These are phyloP conservation scores for Cladosporium phlei DNA, from an alignment of 2,329 filamentous ascomycete genomes.

Conservation along the genomic window DNA sequence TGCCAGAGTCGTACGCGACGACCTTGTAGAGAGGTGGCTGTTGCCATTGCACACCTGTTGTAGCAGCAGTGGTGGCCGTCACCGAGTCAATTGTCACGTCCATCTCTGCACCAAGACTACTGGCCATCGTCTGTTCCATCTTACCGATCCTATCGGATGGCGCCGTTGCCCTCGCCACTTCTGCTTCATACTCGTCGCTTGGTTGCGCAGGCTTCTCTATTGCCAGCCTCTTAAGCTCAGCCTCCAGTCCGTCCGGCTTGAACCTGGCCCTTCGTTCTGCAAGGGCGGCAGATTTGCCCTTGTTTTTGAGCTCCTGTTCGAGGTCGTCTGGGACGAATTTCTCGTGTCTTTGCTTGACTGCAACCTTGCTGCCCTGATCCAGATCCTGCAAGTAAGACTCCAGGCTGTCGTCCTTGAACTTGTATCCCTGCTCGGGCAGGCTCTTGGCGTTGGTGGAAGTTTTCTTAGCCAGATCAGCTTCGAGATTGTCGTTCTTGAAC, in stretches of 20 bases:
- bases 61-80: background rate
- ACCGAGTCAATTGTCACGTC: background rate
- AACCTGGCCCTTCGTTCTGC: background rate
- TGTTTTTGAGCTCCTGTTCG: background rate
- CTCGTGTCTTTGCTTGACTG: background rate
- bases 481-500: no score
- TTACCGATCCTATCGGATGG: conserved; percentile 2
- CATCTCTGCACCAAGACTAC: conserved; percentile 2
- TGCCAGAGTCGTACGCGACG: conserved; percentile 59
- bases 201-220: background rate
- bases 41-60: conserved; percentile 23
- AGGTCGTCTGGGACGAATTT: background rate
- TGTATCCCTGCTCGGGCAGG: conserved; percentile 6
- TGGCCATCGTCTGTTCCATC: conserved; percentile 6
- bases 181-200: conserved; percentile 9
- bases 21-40: conserved; percentile 54
- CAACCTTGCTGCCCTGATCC: background rate
- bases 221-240: conserved; percentile 5
- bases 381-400: background rate
- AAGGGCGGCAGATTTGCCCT: background rate
- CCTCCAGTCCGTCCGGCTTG: background rate
- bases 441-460: no score
- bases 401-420: conserved; percentile 10
- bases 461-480: no score
- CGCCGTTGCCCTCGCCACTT: conserved; percentile 3